Percentiles rank a stretch among this genome's conserved stretches.
These are phyloP conservation scores for Fusarium hainanense DNA, from an alignment of 2,329 filamentous ascomycete species.

Conservation along the genomic window DNA sequence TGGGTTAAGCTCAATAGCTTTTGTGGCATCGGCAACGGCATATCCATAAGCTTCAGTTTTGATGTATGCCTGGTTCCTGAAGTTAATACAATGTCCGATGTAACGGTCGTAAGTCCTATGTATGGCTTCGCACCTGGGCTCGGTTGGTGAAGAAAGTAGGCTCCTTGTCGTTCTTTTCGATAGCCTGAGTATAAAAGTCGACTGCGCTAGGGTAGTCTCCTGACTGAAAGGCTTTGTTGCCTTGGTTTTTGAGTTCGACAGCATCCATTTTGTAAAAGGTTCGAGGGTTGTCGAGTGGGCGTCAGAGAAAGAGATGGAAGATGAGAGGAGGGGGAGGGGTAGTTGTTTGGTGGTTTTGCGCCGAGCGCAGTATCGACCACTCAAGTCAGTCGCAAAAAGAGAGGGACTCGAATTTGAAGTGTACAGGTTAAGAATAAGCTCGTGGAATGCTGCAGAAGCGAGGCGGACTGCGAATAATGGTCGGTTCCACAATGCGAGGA, in stretches of 20 bases:
- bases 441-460: conserved; percentile 18
- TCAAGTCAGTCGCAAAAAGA: conserved; percentile 22
- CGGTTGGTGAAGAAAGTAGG: conserved; percentile 94
- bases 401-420: neutral
- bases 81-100: conserved; percentile 45
- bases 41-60: conserved; percentile 96
- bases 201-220: conserved; percentile 89
- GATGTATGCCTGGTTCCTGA: conserved; percentile 77
- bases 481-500: conserved; percentile 40
- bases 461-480: conserved; percentile 26
- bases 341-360: conserved; percentile 36
- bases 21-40: conserved; percentile 89
- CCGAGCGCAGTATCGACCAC: conserved; percentile 33
- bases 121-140: conserved; percentile 76
- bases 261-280: conserved; percentile 69
- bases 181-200: conserved; percentile 87
- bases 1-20: conserved; percentile 89
- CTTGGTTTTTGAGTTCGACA: conserved; percentile 87
- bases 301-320: conserved; percentile 16
- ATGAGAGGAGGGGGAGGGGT: conserved; percentile 29
- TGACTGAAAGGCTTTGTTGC: conserved; percentile 89
- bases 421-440: conserved; percentile 8
- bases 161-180: conserved; percentile 83
- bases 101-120: conserved; percentile 15
- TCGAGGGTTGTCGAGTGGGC: conserved; percentile 22